Percentiles rank a stretch among this genome's conserved stretches.
Conservation (phyloP, 345 rosid genomes). For the Trapa incisa region DNA sequence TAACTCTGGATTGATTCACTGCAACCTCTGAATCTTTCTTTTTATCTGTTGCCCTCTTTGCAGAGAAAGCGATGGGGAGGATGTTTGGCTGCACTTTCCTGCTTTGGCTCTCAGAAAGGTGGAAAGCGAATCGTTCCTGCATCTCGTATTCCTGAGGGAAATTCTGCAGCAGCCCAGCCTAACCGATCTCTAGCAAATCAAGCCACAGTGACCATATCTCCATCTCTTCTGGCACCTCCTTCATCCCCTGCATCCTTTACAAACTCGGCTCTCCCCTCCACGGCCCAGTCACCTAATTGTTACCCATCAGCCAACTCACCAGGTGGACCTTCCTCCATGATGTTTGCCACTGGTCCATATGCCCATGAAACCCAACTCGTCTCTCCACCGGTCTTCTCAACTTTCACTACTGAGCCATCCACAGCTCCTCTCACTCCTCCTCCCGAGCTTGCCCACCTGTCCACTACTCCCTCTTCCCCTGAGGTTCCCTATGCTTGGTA, state of each 20-base stretch:
- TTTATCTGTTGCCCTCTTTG: constrained; percentile 11
- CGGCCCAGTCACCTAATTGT: constrained; percentile 36
- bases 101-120: constrained; percentile 69
- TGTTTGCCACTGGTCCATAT: constrained; percentile 40
- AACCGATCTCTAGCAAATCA: constrained; percentile 55
- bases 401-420: constrained; percentile 45
- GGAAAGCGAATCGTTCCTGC: constrained; percentile 87
- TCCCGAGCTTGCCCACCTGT: constrained; percentile 38
- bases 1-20: background rate
- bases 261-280: constrained; percentile 32
- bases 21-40: background rate
- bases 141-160: constrained; percentile 61
- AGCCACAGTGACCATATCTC: constrained; percentile 25
- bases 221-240: constrained; percentile 41
- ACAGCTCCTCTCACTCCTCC: constrained; percentile 50
- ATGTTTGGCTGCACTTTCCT: constrained; percentile 64
- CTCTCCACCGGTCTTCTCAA: constrained; percentile 46
- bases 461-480: constrained; percentile 41
- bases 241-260: constrained; percentile 43
- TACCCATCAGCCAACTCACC: constrained; percentile 31
- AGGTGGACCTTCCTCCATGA: constrained; percentile 38
- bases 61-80: constrained; percentile 85
- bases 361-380: constrained; percentile 44
- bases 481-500: constrained; percentile 43
- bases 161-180: constrained; percentile 40